Evolutionary conservation across 106 monocot genomes (phyloP), one percentile per base, ranked within the genome.

Genomic region (Chionographis japonica): DNA sequence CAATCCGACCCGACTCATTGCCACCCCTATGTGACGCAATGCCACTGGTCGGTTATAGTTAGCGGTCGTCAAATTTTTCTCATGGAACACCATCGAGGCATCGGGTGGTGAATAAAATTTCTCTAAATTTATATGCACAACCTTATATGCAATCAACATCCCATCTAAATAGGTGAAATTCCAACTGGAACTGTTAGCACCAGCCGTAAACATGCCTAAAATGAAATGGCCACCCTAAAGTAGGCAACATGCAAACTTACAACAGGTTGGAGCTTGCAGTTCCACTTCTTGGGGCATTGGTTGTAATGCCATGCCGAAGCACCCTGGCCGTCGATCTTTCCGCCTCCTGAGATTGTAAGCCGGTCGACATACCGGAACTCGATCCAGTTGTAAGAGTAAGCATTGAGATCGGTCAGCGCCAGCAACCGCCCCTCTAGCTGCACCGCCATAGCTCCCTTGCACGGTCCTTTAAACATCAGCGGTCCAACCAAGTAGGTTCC

Each of bases 211-310:
- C 27, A 27, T n/a, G n/a, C 27, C 27, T 27, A 27, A 27, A 27
- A 27, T 27, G 27, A 27, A 27, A 27, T 27, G 27, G 27, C 27
- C 27, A 27, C 27, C 27, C 27, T 27, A 27, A 27, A 27, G 27
- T 27, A 27, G 27, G 27, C 27, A 27, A 27, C 27, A 27, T 27
- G 27, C 27, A 27, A 4, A 52, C 84, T 76, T 77, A 95, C 95
- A 7, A 77, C 84, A 3, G 95, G 95, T 1, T 86, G 89, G 60
- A 84, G 62, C 66, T 89, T 86, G 79, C 95, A 95, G 10, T 86
- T 57, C 63, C 67, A 84, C 2, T 80, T 60, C n/a, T 56, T 80
- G 3, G 82, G 78, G 58, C 95, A 97, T 37, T 73, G 70, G 75
- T 97, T 88, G 60, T 69, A 83, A 2, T 73, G 79, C 95, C 95